Evolutionary conservation across 1,284 basidiomycete genomes (phyloP).

Genomic region (Cystobasidium sp.): DNA sequence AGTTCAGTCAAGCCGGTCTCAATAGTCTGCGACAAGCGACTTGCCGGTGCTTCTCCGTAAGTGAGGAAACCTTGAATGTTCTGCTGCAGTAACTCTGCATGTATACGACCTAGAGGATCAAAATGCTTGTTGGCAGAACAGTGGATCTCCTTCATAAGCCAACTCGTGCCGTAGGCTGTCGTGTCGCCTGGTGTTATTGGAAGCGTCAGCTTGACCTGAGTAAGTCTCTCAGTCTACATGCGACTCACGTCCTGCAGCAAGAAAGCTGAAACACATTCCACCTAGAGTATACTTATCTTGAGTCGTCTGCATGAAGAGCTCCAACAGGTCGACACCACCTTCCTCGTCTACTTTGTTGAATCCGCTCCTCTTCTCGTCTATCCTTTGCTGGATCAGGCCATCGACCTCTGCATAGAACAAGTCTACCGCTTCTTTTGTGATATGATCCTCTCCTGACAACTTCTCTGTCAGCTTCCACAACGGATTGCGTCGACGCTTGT

Average conservation of each 20-base stretch:
- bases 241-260: background rate
- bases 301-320: background rate
- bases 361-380: background rate
- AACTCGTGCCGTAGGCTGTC: background rate
- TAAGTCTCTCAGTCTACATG: background rate
- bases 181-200: background rate
- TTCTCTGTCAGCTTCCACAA: background rate
- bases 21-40: background rate
- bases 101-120: background rate
- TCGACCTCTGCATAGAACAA: background rate
- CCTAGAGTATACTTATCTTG: background rate
- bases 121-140: slow-evolving; percentile 1
- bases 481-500: background rate
- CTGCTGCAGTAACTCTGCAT: background rate
- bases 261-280: background rate
- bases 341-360: background rate
- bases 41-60: background rate
- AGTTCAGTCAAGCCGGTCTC: background rate
- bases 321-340: background rate
- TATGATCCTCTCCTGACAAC: background rate
- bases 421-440: background rate
- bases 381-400: background rate
- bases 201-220: background rate
- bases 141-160: background rate
- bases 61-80: slow-evolving; percentile 2